Percentiles rank a stretch among this genome's conserved stretches.
Conservation (phyloP, 306 rosid species). For the Ochetophila trinervis region DNA sequence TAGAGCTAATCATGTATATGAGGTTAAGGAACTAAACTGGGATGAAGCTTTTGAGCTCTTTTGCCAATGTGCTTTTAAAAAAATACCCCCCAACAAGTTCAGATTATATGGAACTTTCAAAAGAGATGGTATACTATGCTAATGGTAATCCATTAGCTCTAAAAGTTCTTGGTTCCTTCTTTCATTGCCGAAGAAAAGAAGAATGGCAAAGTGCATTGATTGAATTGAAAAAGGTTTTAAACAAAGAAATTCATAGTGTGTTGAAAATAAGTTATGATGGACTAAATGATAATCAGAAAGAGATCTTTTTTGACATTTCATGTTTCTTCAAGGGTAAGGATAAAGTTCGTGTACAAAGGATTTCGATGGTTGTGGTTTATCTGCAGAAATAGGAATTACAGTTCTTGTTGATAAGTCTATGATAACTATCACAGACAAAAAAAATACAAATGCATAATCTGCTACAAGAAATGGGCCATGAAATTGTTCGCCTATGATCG, state of each 20-base stretch:
- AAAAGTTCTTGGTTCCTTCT: conserved; percentile 17
- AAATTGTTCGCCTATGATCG: conserved; percentile 27
- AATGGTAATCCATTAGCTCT: conserved; percentile 26
- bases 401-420: conserved; percentile 43
- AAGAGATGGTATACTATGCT: background rate
- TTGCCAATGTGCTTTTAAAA: conserved; percentile 11
- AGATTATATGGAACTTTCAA: background rate
- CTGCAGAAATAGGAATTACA: conserved; percentile 26
- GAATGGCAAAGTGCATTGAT: conserved; percentile 18
- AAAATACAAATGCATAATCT: conserved; percentile 36
- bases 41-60: conserved; percentile 20
- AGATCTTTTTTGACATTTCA: conserved; percentile 25
- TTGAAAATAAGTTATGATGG: conserved; percentile 29
- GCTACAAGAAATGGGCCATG: conserved; percentile 37
- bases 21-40: conserved; percentile 10
- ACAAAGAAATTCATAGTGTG: conserved; percentile 1
- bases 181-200: background rate
- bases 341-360: conserved; percentile 8
- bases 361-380: conserved; percentile 24
- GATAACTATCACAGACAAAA: background rate
- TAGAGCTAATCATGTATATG: background rate
- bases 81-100: background rate
- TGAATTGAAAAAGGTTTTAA: conserved; percentile 9
- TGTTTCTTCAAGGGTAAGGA: conserved; percentile 46
- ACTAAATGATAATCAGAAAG: conserved; percentile 11